These are phyloP conservation scores for Hypomyces perniciosus DNA, from an alignment of 2,329 filamentous ascomycete genomes.

Conservation along the genomic window DNA sequence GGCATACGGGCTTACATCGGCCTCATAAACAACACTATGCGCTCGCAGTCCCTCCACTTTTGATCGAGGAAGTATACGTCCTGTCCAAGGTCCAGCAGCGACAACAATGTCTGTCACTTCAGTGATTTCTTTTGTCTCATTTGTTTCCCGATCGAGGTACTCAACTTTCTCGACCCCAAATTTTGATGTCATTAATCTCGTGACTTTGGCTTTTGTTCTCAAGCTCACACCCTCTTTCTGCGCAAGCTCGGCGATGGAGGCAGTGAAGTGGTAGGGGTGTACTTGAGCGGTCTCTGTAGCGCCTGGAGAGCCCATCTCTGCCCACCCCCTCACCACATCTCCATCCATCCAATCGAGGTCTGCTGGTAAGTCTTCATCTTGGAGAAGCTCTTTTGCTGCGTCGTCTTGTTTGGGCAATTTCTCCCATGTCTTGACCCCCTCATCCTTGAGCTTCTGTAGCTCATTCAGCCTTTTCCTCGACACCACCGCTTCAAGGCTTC, in stretches of 20 bases:
- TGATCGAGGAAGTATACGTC: slow-evolving; percentile 49
- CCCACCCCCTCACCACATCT: slow-evolving; percentile 62
- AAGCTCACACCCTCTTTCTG: slow-evolving; percentile 63
- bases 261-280: slow-evolving; percentile 88
- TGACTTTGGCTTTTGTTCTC: slow-evolving; percentile 60
- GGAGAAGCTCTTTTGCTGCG: slow-evolving; percentile 40
- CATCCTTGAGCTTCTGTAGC: slow-evolving; percentile 18
- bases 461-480: slow-evolving; percentile 30
- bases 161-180: slow-evolving; percentile 56
- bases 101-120: slow-evolving; percentile 50
- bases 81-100: slow-evolving; percentile 59
- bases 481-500: slow-evolving; percentile 43
- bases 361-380: slow-evolving; percentile 58
- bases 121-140: slow-evolving; percentile 29
- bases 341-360: slow-evolving; percentile 82
- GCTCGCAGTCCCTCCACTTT: slow-evolving; percentile 55
- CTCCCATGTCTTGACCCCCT: slow-evolving; percentile 47
- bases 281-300: slow-evolving; percentile 83
- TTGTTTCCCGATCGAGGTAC: slow-evolving; percentile 45
- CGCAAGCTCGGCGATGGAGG: slow-evolving; percentile 71
- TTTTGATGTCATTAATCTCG: slow-evolving; percentile 52
- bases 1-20: slow-evolving; percentile 64
- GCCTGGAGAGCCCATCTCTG: slow-evolving; percentile 68
- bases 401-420: slow-evolving; percentile 56
- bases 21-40: slow-evolving; percentile 60